Percentiles rank a stretch among this genome's conserved stretches.
Evolutionary conservation across 441 rosid species (phyloP).

Genomic region (Adansonia grandidieri): DNA sequence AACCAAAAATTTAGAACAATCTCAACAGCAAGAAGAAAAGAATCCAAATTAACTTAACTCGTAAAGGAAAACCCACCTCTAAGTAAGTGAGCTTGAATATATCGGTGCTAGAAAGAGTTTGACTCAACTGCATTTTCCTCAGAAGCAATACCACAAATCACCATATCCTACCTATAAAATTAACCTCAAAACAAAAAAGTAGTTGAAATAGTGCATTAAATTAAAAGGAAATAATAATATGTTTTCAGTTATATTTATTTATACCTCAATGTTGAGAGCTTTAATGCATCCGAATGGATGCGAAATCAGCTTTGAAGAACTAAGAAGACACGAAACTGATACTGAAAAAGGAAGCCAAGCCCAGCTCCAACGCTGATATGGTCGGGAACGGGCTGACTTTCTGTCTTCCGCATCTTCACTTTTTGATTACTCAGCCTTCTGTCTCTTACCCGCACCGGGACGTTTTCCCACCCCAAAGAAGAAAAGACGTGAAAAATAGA

Average conservation of each 20-base stretch:
- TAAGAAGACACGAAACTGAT: slow-evolving; percentile 7
- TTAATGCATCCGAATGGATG: slow-evolving; percentile 32
- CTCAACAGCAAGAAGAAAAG: neutral
- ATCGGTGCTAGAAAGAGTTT: slow-evolving; percentile 44
- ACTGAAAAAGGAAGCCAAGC: no score
- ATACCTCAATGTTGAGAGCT: slow-evolving; percentile 40
- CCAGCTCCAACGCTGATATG: no score
- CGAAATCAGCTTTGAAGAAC: slow-evolving; percentile 15
- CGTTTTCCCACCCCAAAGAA: no score
- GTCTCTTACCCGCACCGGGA: no score
- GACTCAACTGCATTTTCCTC: slow-evolving; percentile 44
- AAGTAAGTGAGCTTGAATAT: slow-evolving; percentile 73
- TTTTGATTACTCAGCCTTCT: no score
- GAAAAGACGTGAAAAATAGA: no score
- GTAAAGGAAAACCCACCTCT: slow-evolving; percentile 52
- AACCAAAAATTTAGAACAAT: slow-evolving; percentile 18
- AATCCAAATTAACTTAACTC: slow-evolving; percentile 16
- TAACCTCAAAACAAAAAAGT: neutral
- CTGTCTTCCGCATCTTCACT: no score
- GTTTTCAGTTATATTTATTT: neutral
- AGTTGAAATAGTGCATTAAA: neutral
- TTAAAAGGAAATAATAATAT: neutral
- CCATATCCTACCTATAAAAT: slow-evolving; percentile 33
- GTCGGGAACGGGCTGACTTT: no score
- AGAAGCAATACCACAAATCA: slow-evolving; percentile 41